Conservation (phyloP, 805 yeast genomes). For the Saturnispora sekii region DNA sequence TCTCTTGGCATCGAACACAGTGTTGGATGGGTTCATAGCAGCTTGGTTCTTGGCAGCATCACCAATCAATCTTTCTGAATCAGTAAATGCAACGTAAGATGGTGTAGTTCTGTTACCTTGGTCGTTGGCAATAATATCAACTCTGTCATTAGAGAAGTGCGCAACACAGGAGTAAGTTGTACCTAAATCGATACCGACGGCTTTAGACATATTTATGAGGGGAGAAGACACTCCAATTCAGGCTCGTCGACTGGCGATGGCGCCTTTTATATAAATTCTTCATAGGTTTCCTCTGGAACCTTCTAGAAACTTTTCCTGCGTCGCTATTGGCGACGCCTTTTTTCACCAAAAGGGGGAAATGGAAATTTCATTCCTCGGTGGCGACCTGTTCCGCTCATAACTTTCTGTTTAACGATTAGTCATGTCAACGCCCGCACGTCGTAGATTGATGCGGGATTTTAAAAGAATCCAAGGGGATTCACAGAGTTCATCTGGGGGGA, state of each 20-base stretch:
- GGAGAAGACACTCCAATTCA: background rate
- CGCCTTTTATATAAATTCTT: background rate
- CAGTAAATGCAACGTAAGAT: constrained; percentile 91
- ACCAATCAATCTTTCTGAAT: constrained; percentile 87
- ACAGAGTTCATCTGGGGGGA: constrained; percentile 65
- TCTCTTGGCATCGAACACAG: constrained; percentile 88
- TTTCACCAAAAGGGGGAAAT: background rate
- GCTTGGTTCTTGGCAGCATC: constrained; percentile 98
- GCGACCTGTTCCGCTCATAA: background rate
- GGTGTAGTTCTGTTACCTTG: constrained; percentile 99
- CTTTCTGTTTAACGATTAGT: too few relatives aligned
- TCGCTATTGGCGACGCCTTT: constrained; percentile 4
- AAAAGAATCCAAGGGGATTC: constrained; percentile 98
- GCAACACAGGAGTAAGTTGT: constrained; percentile 95
- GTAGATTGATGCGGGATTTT: constrained; percentile 97
- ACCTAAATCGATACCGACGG: constrained; percentile 74
- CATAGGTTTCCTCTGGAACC: background rate
- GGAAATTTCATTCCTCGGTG: background rate
- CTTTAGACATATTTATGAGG: constrained; percentile 34
- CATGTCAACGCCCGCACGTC: constrained; percentile 98
- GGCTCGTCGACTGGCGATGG: background rate
- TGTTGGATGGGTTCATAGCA: constrained; percentile 84
- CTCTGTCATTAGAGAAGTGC: constrained; percentile 83
- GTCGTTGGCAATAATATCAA: constrained; percentile 93
- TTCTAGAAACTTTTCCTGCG: constrained; percentile 6